These are phyloP conservation scores for Dendrocalamus latiflorus DNA, from an alignment of 202 grass and related monocot species.

Conservation along the genomic window DNA sequence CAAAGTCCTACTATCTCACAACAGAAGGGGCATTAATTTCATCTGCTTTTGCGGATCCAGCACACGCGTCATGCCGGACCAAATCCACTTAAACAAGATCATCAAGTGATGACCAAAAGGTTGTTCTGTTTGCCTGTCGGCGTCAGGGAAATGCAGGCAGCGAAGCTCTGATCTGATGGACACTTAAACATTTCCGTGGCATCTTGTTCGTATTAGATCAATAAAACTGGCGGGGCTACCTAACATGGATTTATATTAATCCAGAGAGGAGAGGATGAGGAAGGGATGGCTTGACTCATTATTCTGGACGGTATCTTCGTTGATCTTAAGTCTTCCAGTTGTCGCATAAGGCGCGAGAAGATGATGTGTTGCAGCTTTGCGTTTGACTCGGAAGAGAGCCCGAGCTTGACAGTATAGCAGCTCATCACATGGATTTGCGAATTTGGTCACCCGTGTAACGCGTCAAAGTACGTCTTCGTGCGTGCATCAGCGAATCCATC, in stretches of 20 bases:
- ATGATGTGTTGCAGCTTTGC: not conserved
- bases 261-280: not conserved
- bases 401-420: no score
- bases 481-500: rapidly evolving
- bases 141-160: not conserved
- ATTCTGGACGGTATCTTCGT: not conserved
- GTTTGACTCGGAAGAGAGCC: not conserved
- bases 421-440: no score
- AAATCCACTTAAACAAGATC: not conserved
- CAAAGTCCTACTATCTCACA: no score
- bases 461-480: not conserved
- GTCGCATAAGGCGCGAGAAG: not conserved
- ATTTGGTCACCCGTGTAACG: no score
- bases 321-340: not conserved
- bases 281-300: not conserved
- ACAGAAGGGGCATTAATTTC: no score
- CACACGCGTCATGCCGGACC: not conserved
- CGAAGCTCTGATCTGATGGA: no score
- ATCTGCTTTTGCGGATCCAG: not conserved
- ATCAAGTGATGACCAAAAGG: not conserved
- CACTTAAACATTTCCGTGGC: not conserved
- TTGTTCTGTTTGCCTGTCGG: not conserved
- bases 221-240: not conserved
- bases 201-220: not conserved
- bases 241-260: not conserved